Evolutionary conservation across 2,329 filamentous ascomycete species (phyloP), one percentile per base, ranked within the genome.

Genomic region (Colletotrichum trifolii): DNA sequence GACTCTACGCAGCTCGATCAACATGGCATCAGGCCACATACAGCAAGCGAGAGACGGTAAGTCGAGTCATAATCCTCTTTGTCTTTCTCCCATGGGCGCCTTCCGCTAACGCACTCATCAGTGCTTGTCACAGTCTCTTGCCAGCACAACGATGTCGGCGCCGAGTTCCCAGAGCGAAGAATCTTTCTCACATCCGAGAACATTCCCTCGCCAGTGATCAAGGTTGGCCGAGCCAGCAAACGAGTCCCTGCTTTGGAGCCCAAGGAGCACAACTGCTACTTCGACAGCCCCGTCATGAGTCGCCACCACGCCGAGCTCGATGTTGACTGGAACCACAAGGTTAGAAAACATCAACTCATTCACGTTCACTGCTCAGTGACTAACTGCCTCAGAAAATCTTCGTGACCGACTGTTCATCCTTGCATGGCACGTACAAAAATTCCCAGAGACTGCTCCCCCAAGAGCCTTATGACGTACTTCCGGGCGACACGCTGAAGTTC

Each of bases 271-370:
- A 93, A 93, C 74, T 87, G 82, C 13, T 92, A 83, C 82, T 90
- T 92, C 64, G 86, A 92, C 68, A 90, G 87, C 61, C 87, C 90
- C 0, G 90, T 93, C 40, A 90, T 93, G 81, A 92, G 90, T 33
- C 83, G 91, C 48, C 74, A 86, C 10, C 91, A 93, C 76, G 91
- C 90, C 13, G 76, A 84, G 47, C 71, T 90, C 5, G 69, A 72
- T 13, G 78, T 83, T 5, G 77, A 84, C 53, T 70, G 79, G 9
- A 73, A 80, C 2, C 70, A 74, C 7, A 79, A 82, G 74, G 86
- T 86, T 75, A 64, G 77, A 60, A 58, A 15, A 8, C 17, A 6
- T 15, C 43, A 11, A 15, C 15, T 4, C 10, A 6, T 6, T 11
- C 4, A 13, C 7, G 2, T 46, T 17, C n/a, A 13, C 15, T 34